Percentiles rank a stretch among this genome's conserved stretches.
Evolutionary conservation across 176 grass and related monocot genomes (phyloP).

Genomic region (Juncus inflexus): DNA sequence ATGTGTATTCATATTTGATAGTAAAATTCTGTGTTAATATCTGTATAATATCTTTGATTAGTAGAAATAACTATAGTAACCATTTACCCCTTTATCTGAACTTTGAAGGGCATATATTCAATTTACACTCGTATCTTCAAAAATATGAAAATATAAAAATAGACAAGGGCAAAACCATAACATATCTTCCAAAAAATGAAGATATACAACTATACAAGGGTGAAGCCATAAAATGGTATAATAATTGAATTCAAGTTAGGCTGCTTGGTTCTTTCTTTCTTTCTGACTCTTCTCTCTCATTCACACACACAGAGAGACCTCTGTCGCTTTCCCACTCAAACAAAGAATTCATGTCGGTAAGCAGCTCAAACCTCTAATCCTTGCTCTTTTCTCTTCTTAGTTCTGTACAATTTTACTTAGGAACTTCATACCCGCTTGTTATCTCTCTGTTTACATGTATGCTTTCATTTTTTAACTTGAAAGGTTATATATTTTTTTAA

Average conservation of each 20-base stretch:
- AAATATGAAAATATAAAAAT: too few relatives aligned
- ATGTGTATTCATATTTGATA: too few relatives aligned
- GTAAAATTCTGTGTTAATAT: too few relatives aligned
- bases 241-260: slow-evolving; percentile 1
- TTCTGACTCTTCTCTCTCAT: slow-evolving; percentile 12
- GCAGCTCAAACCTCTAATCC: background rate
- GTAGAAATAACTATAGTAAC: too few relatives aligned
- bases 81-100: too few relatives aligned
- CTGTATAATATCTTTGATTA: too few relatives aligned
- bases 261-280: slow-evolving; percentile 2
- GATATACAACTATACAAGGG: background rate
- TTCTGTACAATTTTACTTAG: background rate
- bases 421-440: too few relatives aligned
- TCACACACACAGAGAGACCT: background rate
- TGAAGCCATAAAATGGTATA: background rate
- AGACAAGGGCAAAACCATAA: too few relatives aligned
- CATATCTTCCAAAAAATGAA: too few relatives aligned
- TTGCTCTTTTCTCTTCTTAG: background rate
- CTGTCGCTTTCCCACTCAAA: slow-evolving; percentile 21
- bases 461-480: background rate
- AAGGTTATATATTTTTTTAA: background rate
- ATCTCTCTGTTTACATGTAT: background rate
- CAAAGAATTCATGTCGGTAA: slow-evolving; percentile 27
- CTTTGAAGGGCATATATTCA: too few relatives aligned
- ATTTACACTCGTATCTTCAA: too few relatives aligned